Percentiles rank a stretch among this genome's conserved stretches.
Evolutionary conservation across 2,329 filamentous ascomycete species (phyloP).

Genomic region (Pseudogymnoascus sp.): DNA sequence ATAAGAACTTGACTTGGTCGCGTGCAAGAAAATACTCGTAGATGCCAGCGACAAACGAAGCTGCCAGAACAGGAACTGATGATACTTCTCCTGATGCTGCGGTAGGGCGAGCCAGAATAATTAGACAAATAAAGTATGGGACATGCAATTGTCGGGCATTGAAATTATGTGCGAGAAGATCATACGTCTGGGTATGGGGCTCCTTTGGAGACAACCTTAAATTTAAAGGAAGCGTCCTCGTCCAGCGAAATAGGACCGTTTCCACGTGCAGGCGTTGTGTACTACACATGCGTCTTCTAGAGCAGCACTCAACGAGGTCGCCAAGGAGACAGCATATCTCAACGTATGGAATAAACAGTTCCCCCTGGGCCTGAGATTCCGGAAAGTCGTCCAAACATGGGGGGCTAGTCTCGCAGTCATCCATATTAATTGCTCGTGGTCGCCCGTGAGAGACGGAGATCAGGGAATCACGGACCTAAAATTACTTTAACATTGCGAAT

Average conservation of each 20-base stretch:
- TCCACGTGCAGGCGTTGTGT: background rate
- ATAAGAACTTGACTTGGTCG: constrained; percentile 34
- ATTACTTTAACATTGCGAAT: background rate
- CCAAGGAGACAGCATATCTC: constrained; percentile 3
- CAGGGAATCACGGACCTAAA: background rate
- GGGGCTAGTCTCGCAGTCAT: background rate
- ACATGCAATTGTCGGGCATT: constrained; percentile 32
- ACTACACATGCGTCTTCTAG: background rate
- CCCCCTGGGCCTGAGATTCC: background rate
- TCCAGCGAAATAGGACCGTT: constrained; percentile 27
- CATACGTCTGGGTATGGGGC: background rate
- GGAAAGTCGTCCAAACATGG: constrained; percentile 4
- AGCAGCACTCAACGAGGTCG: background rate
- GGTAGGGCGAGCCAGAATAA: constrained; percentile 31
- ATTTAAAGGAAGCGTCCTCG: constrained; percentile 27
- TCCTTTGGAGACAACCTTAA: constrained; percentile 19
- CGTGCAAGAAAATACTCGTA: constrained; percentile 36
- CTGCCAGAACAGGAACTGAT: constrained; percentile 31
- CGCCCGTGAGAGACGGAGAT: background rate
- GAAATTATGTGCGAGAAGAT: constrained; percentile 24
- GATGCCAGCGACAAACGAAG: constrained; percentile 34
- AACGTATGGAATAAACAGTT: constrained; percentile 5
- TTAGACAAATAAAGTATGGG: constrained; percentile 32
- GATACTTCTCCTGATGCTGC: constrained; percentile 22
- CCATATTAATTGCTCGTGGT: background rate